Percentiles rank a stretch among this genome's conserved stretches.
Conservation (phyloP, 2,329 filamentous ascomycete species). For the Colletotrichum camelliae region DNA sequence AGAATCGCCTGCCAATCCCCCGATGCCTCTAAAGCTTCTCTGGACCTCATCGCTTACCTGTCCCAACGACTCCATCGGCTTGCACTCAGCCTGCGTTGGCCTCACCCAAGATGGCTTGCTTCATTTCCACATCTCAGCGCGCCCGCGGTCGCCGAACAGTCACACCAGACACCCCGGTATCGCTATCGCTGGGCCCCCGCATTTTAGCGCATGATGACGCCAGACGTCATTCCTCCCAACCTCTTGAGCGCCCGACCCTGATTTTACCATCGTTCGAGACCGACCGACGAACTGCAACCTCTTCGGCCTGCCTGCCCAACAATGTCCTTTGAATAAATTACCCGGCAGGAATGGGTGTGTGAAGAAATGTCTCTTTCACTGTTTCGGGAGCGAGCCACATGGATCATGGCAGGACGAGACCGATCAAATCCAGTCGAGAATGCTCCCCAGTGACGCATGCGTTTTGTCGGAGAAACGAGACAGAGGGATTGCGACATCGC, state of each 20-base stretch:
- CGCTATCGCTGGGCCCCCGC: neutral
- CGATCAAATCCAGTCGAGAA: neutral
- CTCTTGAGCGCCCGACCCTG: neutral
- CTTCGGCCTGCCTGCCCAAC: neutral
- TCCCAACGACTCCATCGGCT: neutral
- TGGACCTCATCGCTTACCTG: neutral
- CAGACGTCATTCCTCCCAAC: slow-evolving; percentile 9
- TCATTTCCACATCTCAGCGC: neutral
- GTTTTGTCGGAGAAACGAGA: neutral
- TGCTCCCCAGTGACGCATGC: neutral
- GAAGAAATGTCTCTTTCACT: neutral
- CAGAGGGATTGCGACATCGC: slow-evolving; percentile 6
- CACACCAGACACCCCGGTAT: neutral
- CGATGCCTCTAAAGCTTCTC: slow-evolving; percentile 6
- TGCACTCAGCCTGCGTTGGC: neutral
- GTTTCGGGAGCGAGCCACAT: neutral
- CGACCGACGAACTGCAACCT: neutral
- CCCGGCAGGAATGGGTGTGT: neutral
- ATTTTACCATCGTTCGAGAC: neutral
- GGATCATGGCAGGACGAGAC: neutral
- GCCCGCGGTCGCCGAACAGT: neutral
- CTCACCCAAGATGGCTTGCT: neutral
- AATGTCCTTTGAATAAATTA: neutral
- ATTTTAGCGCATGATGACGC: neutral
- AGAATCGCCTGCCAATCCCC: slow-evolving; percentile 5